Conservation (phyloP, 305 asterid genomes). For the Fraxinus baroniana region DNA sequence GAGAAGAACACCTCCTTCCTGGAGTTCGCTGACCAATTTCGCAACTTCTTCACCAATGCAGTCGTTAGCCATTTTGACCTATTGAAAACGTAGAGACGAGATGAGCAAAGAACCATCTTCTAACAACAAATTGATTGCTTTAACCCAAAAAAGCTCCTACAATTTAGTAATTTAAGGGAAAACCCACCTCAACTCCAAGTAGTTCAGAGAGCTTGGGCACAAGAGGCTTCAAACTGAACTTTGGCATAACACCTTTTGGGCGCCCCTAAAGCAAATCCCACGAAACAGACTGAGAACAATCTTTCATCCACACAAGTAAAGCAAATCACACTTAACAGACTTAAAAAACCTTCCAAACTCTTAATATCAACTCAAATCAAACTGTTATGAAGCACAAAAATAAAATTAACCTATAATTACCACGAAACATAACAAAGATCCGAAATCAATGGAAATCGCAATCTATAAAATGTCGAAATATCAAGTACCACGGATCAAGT, state of each 20-base stretch:
- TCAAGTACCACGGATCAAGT: not conserved
- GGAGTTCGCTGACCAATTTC: slow-evolving; percentile 29
- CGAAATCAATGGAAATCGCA: not conserved
- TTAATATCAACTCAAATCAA: not conserved
- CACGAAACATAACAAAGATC: not conserved
- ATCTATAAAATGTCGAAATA: not conserved
- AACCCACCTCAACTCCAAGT: slow-evolving; percentile 35
- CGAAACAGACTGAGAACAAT: not conserved
- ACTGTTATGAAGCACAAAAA: not conserved
- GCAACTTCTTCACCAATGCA: slow-evolving; percentile 41
- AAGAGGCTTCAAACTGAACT: slow-evolving; percentile 40
- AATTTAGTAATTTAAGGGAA: not conserved
- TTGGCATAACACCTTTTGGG: slow-evolving; percentile 40
- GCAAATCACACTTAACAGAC: not conserved
- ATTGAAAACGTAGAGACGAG: not conserved
- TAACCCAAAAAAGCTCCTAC: not conserved
- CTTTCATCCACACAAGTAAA: not conserved
- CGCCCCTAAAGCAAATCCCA: slow-evolving; percentile 29
- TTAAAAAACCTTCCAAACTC: not conserved
- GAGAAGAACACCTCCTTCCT: slow-evolving; percentile 37
- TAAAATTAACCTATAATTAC: not conserved
- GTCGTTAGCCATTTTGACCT: slow-evolving; percentile 40
- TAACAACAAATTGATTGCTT: not conserved
- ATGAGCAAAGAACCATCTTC: not conserved
- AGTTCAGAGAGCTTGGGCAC: slow-evolving; percentile 40